Percentiles rank a stretch among this genome's conserved stretches.
phyloP scores from a whole-genome alignment of 768 basidiomycete species.

The Hericium erinaceus region DNA sequence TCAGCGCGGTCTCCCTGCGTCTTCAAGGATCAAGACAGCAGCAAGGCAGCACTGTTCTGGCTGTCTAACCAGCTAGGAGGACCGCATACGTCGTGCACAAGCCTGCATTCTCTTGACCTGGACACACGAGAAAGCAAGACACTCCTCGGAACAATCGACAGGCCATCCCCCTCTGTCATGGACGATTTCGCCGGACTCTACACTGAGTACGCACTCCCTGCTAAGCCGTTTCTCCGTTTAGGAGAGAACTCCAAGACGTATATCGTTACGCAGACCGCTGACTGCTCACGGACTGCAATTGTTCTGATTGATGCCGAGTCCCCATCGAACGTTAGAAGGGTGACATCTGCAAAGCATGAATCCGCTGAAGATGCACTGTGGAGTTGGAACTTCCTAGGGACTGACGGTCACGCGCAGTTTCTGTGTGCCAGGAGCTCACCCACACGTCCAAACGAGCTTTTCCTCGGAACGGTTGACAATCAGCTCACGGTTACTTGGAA shows the following conservation, averaged over 20 bases:
- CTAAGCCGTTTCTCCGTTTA: constrained; percentile 17
- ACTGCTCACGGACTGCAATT: constrained; percentile 15
- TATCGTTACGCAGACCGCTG: constrained; percentile 15
- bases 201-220: constrained; percentile 15
- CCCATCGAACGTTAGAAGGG: constrained; percentile 1
- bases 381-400: constrained; percentile 14
- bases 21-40: neutral
- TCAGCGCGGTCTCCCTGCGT: neutral
- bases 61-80: constrained; percentile 23
- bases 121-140: constrained; percentile 4
- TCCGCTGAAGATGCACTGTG: constrained; percentile 7
- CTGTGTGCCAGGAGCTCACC: constrained; percentile 14
- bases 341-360: constrained; percentile 1
- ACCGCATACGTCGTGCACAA: constrained; percentile 21
- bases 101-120: constrained; percentile 15
- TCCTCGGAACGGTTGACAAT: constrained; percentile 14
- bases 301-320: constrained; percentile 15
- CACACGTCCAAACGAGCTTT: constrained; percentile 11
- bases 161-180: constrained; percentile 3
- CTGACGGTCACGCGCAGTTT: constrained; percentile 8
- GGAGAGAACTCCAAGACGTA: neutral
- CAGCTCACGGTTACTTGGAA: constrained; percentile 5
- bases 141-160: constrained; percentile 14
- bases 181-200: constrained; percentile 26
- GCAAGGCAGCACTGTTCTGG: constrained; percentile 13